Percentiles rank a stretch among this genome's conserved stretches.
phyloP scores from a whole-genome alignment of 129 eudicot genomes.

The Oenanthe sinensis region DNA sequence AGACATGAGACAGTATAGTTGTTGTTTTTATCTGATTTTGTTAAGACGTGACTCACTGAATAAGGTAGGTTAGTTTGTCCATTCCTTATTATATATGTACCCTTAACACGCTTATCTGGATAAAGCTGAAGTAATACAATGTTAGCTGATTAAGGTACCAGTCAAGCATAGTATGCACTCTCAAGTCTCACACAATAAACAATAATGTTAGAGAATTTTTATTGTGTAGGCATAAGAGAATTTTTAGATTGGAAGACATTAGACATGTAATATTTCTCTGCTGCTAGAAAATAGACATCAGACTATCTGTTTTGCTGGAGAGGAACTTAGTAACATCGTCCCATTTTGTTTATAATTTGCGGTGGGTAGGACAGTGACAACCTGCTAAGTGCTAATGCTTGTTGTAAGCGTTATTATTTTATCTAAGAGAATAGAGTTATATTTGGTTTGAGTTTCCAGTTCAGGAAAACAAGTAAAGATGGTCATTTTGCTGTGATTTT shows the following conservation, averaged over 20 bases:
- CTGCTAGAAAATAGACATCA: background rate
- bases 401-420: too few species aligned
- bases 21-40: constrained; percentile 34
- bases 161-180: background rate
- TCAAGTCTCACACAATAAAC: background rate
- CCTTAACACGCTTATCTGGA: background rate
- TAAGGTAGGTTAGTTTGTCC: constrained; percentile 12
- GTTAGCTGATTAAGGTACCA: background rate
- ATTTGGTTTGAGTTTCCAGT: background rate
- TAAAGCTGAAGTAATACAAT: background rate
- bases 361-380: background rate
- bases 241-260: background rate
- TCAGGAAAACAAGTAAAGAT: background rate
- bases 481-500: background rate
- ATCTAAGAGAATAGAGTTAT: background rate
- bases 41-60: constrained; percentile 31
- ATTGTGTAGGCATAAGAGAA: background rate
- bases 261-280: background rate
- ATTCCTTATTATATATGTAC: constrained; percentile 1
- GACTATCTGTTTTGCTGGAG: background rate
- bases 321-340: background rate
- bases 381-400: background rate
- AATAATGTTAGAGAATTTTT: background rate
- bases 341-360: background rate
- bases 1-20: background rate